phyloP scores from a whole-genome alignment of 345 rosid species.

The Hypericum androsaemum region DNA sequence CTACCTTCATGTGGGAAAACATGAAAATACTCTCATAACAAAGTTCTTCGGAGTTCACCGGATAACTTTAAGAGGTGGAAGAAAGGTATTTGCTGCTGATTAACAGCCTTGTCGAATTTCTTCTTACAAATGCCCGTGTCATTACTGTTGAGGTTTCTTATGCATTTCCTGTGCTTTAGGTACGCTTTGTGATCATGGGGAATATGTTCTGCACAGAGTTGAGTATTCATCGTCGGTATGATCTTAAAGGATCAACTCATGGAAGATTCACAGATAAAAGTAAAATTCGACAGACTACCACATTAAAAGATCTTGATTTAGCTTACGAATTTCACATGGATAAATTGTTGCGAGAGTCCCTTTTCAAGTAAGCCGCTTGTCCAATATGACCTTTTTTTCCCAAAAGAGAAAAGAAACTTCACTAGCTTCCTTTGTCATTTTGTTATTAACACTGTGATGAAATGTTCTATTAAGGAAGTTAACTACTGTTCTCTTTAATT shows the following conservation, averaged over 20 bases:
- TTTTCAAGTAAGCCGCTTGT: conserved; percentile 46
- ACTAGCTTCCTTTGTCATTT: no score
- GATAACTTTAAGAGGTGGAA: conserved; percentile 58
- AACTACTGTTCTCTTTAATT: no score
- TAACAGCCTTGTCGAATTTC: conserved; percentile 7
- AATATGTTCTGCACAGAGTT: conserved; percentile 98
- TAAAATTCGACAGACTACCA: conserved; percentile 58
- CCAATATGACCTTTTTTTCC: no score
- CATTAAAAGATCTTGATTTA: conserved; percentile 83
- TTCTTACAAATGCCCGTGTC: conserved; percentile 7
- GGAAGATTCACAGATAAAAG: conserved; percentile 69
- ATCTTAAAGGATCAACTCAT: conserved; percentile 80
- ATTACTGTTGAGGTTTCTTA: conserved; percentile 7
- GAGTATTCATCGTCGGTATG: conserved; percentile 78
- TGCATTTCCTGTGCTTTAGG: conserved; percentile 39
- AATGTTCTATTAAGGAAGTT: no score
- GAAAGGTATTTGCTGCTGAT: conserved; percentile 43
- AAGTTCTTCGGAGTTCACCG: conserved; percentile 88
- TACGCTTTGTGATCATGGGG: conserved; percentile 97
- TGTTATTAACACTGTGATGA: no score
- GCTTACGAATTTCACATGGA: conserved; percentile 82
- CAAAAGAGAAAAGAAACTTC: no score
- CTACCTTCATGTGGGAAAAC: conserved; percentile 52
- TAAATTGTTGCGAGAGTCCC: conserved; percentile 58
- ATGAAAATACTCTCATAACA: conserved; percentile 92